Evolutionary conservation across 306 rosid species (phyloP).

Genomic region (Trifolium fragiferum): DNA sequence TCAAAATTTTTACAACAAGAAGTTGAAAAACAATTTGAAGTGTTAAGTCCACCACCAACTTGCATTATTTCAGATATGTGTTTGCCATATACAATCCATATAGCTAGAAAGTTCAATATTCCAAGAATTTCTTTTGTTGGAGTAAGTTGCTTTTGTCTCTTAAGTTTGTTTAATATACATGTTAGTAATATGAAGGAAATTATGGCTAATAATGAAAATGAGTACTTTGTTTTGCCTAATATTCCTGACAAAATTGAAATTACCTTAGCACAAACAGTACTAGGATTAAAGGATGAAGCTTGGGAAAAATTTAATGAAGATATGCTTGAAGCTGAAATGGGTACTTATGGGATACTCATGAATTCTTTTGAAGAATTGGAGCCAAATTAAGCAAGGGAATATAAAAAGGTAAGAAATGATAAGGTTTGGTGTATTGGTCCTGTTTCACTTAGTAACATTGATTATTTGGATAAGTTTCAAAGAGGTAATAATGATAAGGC

Average conservation of each 20-base stretch:
- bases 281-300: neutral
- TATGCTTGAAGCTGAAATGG: slow-evolving; percentile 45
- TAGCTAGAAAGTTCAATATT: slow-evolving; percentile 49
- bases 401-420: slow-evolving; percentile 44
- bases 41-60: slow-evolving; percentile 48
- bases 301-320: neutral
- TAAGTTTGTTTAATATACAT: neutral
- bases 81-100: slow-evolving; percentile 56
- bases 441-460: slow-evolving; percentile 46
- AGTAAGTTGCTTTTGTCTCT: slow-evolving; percentile 40
- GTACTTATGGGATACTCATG: slow-evolving; percentile 48
- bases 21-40: slow-evolving; percentile 46
- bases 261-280: slow-evolving; percentile 36
- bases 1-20: slow-evolving; percentile 34
- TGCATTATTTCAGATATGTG: slow-evolving; percentile 63
- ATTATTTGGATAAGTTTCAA: slow-evolving; percentile 53
- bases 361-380: slow-evolving; percentile 75
- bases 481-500: slow-evolving; percentile 60
- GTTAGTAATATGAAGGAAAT: slow-evolving; percentile 13
- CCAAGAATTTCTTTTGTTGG: slow-evolving; percentile 62
- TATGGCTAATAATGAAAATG: slow-evolving; percentile 29
- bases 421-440: slow-evolving; percentile 72
- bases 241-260: slow-evolving; percentile 54
- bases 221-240: slow-evolving; percentile 48
- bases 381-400: slow-evolving; percentile 47